phyloP scores from a whole-genome alignment of 148 eudicot genomes.

The Silene conica region DNA sequence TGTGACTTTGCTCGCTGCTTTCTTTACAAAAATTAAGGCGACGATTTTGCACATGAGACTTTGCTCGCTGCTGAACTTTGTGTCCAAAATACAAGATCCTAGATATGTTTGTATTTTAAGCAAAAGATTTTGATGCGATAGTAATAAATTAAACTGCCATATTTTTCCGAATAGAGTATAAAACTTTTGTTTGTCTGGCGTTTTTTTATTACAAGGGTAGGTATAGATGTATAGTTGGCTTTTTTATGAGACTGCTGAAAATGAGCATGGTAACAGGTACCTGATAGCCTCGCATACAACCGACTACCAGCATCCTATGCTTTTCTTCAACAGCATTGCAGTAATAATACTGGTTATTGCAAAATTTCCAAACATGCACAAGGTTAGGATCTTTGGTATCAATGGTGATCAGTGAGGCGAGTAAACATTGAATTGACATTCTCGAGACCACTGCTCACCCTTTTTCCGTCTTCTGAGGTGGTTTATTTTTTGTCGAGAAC shows the following conservation, averaged over 20 bases:
- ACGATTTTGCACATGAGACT: too few species aligned
- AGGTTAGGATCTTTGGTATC: constrained; percentile 93
- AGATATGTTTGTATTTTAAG: too few species aligned
- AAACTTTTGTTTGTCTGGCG: background rate
- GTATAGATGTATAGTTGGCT: too few species aligned
- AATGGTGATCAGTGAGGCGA: constrained; percentile 64
- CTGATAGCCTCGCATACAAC: constrained; percentile 94
- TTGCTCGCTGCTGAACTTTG: too few species aligned
- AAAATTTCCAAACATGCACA: constrained; percentile 95
- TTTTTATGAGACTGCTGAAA: background rate
- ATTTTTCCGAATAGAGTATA: background rate
- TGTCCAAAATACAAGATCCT: too few species aligned
- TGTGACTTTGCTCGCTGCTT: too few species aligned
- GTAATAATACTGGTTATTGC: constrained; percentile 75
- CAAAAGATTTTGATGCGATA: too few species aligned
- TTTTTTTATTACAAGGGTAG: background rate
- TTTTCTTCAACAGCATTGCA: constrained; percentile 81
- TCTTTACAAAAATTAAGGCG: too few species aligned
- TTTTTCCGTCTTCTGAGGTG: background rate
- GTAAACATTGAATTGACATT: background rate
- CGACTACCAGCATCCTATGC: constrained; percentile 89
- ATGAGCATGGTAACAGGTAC: constrained; percentile 45
- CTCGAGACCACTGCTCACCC: constrained; percentile 9
- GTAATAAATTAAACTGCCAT: too few species aligned
- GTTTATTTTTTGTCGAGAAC: background rate